Evolutionary conservation across 1,284 basidiomycete species (phyloP), one percentile per base, ranked within the genome.

Genomic region (Lentinula novae-zelandiae): DNA sequence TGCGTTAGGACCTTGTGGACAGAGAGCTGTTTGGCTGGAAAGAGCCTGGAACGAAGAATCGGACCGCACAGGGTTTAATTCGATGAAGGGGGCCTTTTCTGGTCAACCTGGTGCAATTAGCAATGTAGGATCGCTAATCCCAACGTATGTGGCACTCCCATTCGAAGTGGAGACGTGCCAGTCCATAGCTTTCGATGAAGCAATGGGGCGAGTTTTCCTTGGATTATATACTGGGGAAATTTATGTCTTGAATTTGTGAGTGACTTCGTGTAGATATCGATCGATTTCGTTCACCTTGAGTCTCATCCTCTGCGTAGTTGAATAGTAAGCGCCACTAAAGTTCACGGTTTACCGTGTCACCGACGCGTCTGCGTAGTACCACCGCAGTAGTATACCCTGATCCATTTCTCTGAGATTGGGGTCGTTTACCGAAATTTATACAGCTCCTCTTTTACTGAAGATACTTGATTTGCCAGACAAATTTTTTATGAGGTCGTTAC

Each of bases 21-120:
- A 71, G 13, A 70, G 82, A 36, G 81, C 78, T 5, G 75, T 84
- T 6, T 84, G 82, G 82, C 66, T 83, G 49, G 78, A 81, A 61
- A 77, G 78, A 38, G 73, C 77, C 56, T 80, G 79, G 78, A 78
- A 82, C 57, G 77, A 71, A 12, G 81, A 83, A 55, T 44, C 38
- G 3, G 40, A 56, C 33, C 22, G 44, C 31, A 31, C 15, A 8
- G 73, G 71, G 55, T 78, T 75, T 55, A 72, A 75, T 33, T 62
- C 84, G 54, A 78, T 83, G 77, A 79, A 78, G 63, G 75, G 74
- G 6, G 73, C 73, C 34, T 78, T 80, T 63, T 58, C 70, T 44
- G 64, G 59, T 33, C 62, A 63, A 55, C 67, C 58, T 54, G 60
- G 59, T 55, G 62, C 62, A 53, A 63, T 65, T 57, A 27, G 27